These are phyloP conservation scores for Pseudocercospora crystallina DNA, from an alignment of 2,329 filamentous ascomycete species.

Conservation along the genomic window DNA sequence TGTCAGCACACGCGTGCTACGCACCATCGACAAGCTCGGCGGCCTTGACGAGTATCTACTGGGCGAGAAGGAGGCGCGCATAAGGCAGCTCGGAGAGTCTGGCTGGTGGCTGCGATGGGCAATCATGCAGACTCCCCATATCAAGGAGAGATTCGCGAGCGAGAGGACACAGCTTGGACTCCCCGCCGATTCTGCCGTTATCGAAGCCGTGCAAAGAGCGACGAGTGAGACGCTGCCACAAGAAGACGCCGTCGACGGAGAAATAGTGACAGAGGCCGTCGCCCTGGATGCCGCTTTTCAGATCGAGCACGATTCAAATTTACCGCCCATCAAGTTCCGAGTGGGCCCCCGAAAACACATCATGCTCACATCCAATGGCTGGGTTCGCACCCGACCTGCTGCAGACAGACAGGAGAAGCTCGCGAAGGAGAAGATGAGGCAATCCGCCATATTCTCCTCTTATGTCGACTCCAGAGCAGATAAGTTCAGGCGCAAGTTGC, in stretches of 20 bases:
- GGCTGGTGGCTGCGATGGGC: slow-evolving; percentile 91
- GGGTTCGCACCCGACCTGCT: slow-evolving; percentile 28
- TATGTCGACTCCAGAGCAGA: slow-evolving; percentile 15
- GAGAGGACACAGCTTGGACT: slow-evolving; percentile 68
- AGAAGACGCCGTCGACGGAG: slow-evolving; percentile 18
- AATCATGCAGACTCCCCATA: slow-evolving; percentile 73
- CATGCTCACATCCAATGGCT: slow-evolving; percentile 31
- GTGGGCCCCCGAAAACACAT: slow-evolving; percentile 32
- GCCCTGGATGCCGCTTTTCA: slow-evolving; percentile 30
- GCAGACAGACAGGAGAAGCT: slow-evolving; percentile 13
- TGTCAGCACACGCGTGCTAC: slow-evolving; percentile 65
- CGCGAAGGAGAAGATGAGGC: slow-evolving; percentile 27
- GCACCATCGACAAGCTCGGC: slow-evolving; percentile 74
- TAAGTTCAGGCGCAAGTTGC: slow-evolving; percentile 5
- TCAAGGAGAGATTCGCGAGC: slow-evolving; percentile 64
- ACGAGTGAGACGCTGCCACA: not conserved
- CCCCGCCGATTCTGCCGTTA: slow-evolving; percentile 35
- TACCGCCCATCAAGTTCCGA: slow-evolving; percentile 32
- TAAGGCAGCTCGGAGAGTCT: slow-evolving; percentile 83
- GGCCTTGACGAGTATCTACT: slow-evolving; percentile 90
- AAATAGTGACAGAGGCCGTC: slow-evolving; percentile 23
- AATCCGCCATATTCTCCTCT: slow-evolving; percentile 6
- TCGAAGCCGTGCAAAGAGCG: slow-evolving; percentile 20
- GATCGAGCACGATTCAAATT: slow-evolving; percentile 25
- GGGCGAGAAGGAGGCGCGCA: slow-evolving; percentile 71